Evolutionary conservation across 2,329 filamentous ascomycete species (phyloP).

Genomic region (Penicillium brevicompactum): DNA sequence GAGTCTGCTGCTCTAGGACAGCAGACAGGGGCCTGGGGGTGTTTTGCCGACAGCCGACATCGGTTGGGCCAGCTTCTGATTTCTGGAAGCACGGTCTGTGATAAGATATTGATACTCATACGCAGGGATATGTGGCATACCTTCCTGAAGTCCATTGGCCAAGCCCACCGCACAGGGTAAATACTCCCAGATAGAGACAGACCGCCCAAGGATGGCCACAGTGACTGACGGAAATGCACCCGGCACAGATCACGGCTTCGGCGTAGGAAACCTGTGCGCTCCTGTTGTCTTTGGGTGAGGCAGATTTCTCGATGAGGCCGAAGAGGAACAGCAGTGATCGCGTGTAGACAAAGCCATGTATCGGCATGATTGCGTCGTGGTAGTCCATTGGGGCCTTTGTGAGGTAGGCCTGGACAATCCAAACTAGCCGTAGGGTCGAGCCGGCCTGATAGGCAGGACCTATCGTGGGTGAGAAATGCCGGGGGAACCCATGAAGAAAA

Average conservation of each 20-base stretch:
- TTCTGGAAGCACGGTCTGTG: background rate
- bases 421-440: background rate
- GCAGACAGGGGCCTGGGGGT: too few species aligned
- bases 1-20: too few species aligned
- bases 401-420: background rate
- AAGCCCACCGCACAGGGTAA: background rate
- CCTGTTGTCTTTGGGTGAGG: background rate
- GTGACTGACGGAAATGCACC: background rate
- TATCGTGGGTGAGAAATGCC: background rate
- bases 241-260: background rate
- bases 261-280: background rate
- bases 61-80: background rate
- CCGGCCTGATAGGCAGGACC: background rate
- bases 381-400: background rate
- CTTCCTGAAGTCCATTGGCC: background rate
- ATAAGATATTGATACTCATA: background rate
- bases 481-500: background rate
- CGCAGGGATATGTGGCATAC: background rate
- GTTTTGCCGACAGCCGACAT: conserved; percentile 3
- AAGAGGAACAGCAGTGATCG: background rate
- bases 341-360: background rate
- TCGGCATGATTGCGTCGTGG: background rate
- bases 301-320: background rate
- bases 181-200: background rate
- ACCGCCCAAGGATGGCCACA: background rate